Base-by-base conservation (phyloP, 139 green algal species). In the Pycnococcus provasolii region DNA sequence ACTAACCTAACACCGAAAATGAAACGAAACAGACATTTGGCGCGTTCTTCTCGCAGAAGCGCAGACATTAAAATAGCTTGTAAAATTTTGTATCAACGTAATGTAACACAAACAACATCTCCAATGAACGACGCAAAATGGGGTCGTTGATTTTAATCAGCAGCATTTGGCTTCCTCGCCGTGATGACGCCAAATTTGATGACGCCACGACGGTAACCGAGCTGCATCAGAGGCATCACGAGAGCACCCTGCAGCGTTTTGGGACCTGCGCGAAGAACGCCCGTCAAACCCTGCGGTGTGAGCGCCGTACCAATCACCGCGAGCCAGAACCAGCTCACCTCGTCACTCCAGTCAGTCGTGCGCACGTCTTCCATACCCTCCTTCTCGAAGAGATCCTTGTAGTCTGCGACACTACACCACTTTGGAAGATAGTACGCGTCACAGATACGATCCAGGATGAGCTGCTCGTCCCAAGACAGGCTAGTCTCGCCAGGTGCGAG, bases 171-270 rank as follows among this genome's bases (percentile, higher is more conserved):
- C 79, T 97, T 97, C 11, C 42, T 60, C 0, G 70, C 90, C 0
- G 87, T 94, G 77, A 98, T 95, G 4, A 97, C 62, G 53, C 85
- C 84, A 74, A 98, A 98, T 76, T 96, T 95, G 68, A 99, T 88
- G n/a, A 91, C 77, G 6, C 92, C 92, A 51, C 79, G 84, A 4
- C 70, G 70, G 72, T 91, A 95, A 26, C 93, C 93, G 51, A 83
- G 67, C 0, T 88, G 77, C 91, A 97, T 98, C 5, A 96, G 78
- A 1, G 88, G 85, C 91, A 98, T 98, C 6, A 95, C 91, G 53
- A 95, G 68, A 0, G 90, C 91, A 9, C 91, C 90, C 75, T 84
- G 77, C 8, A 80, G 71, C 39, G 78, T 84, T n/a, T 26, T 79
- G 58, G 64, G 64, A 7, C 77, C 77, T 63, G 74, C 42, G 26